A percentile compares a stretch with the other conserved stretches of the same genome.
These are phyloP conservation scores for Lomentospora prolificans DNA, from an alignment of 2,329 filamentous ascomycete species.

Conservation along the genomic window DNA sequence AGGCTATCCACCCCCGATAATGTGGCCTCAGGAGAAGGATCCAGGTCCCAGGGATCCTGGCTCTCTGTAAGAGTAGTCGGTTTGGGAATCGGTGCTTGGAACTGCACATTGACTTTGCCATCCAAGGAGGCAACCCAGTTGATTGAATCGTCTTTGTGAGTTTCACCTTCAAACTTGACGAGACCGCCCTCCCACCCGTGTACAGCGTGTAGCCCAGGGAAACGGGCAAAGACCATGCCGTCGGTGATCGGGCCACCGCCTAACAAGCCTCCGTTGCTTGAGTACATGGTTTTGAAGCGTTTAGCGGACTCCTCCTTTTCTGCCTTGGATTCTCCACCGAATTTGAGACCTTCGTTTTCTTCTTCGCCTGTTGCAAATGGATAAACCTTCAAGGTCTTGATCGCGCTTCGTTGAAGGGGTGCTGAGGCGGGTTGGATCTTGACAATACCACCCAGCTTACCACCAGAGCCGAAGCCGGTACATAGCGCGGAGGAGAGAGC, in stretches of 20 bases:
- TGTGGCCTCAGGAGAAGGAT: conserved; percentile 43
- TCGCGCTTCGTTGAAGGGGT: conserved; percentile 55
- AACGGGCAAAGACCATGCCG: conserved; percentile 62
- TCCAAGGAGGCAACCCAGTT: conserved; percentile 72
- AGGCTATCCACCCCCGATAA: conserved; percentile 80
- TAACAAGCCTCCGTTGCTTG: conserved; percentile 16
- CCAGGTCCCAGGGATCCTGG: conserved; percentile 38
- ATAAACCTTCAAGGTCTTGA: conserved; percentile 63
- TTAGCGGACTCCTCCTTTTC: conserved; percentile 70
- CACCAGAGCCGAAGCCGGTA: conserved; percentile 58
- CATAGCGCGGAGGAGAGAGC: conserved; percentile 73
- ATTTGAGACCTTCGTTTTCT: conserved; percentile 59
- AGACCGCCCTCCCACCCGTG: conserved; percentile 76
- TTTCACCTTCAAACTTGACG: conserved; percentile 56
- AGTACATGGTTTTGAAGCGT: conserved; percentile 63
- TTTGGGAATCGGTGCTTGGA: conserved; percentile 63
- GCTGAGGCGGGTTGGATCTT: conserved; percentile 75
- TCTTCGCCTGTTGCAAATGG: conserved; percentile 58
- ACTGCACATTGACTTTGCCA: conserved; percentile 59
- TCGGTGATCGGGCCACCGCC: conserved; percentile 77
- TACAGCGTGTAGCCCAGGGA: conserved; percentile 41
- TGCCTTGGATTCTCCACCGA: conserved; percentile 78
- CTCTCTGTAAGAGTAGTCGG: conserved; percentile 43
- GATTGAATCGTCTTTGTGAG: background rate
- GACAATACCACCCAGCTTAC: conserved; percentile 75